Evolutionary conservation across 345 rosid species (phyloP).

Genomic region (Anacardium occidentale): DNA sequence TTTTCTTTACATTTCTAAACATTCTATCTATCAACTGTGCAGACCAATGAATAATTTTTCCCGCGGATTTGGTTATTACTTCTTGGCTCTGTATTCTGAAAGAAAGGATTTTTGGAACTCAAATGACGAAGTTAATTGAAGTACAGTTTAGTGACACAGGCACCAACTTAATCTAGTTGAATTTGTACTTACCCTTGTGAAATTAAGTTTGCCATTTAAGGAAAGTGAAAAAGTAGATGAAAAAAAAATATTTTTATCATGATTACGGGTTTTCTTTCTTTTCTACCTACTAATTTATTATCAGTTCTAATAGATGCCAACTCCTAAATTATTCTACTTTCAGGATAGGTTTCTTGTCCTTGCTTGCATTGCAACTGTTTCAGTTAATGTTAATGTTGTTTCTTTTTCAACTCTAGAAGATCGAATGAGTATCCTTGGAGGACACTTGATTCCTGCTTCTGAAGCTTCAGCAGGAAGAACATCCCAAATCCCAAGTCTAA

Average conservation of each 20-base stretch:
- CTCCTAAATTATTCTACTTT: not conserved
- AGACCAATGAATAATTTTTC: not conserved
- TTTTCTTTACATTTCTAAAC: too few species aligned
- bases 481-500: constrained; percentile 45
- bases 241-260: not conserved
- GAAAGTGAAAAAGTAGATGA: not conserved
- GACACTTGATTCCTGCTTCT: constrained; percentile 52
- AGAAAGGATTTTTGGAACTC: not conserved
- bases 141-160: not conserved
- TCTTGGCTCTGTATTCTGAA: not conserved
- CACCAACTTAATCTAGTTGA: not conserved
- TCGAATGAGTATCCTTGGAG: constrained; percentile 66
- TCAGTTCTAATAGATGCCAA: constrained; percentile 5
- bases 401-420: constrained; percentile 49
- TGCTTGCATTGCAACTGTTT: not conserved
- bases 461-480: constrained; percentile 39
- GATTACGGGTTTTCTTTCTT: not conserved
- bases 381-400: not conserved
- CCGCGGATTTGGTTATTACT: not conserved
- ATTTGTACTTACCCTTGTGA: not conserved
- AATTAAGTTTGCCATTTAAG: not conserved
- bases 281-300: not conserved
- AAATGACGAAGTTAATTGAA: not conserved
- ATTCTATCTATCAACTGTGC: not conserved
- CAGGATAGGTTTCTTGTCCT: not conserved